phyloP scores from a whole-genome alignment of 108 stramenopile species.

The Stephanodiscus triporus region DNA sequence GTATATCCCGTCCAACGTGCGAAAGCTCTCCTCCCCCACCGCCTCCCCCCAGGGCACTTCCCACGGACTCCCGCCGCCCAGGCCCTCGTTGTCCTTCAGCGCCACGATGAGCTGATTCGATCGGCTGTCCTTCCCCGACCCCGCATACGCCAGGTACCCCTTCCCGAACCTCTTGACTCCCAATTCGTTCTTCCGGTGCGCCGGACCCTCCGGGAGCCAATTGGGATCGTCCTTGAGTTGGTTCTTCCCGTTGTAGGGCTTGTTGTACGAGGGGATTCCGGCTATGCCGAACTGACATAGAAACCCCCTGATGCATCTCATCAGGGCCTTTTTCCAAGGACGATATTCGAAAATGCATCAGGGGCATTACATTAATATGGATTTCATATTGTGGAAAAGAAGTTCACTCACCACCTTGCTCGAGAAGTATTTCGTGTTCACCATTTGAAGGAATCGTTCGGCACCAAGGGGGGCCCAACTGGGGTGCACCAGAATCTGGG shows the following conservation, averaged over 20 bases:
- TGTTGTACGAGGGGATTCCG: constrained; percentile 51
- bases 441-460: constrained; percentile 78
- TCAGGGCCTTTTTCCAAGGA: constrained; percentile 51
- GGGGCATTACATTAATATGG: too few species aligned
- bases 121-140: constrained; percentile 64
- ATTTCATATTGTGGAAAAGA: too few species aligned
- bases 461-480: constrained; percentile 88
- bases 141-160: constrained; percentile 82
- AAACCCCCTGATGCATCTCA: constrained; percentile 80
- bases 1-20: constrained; percentile 56
- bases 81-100: constrained; percentile 49
- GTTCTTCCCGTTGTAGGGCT: constrained; percentile 41
- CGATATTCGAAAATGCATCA: background rate
- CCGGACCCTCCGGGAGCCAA: constrained; percentile 81
- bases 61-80: constrained; percentile 84
- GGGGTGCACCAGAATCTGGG: constrained; percentile 64
- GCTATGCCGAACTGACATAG: constrained; percentile 89
- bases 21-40: constrained; percentile 60
- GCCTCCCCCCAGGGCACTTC: constrained; percentile 76
- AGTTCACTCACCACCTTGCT: constrained; percentile 40
- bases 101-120: constrained; percentile 75
- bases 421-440: constrained; percentile 69
- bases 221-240: constrained; percentile 71
- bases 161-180: constrained; percentile 75
- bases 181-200: constrained; percentile 60